Evolutionary conservation across 257 asterid species (phyloP).

Genomic region (Lycium barbarum): DNA sequence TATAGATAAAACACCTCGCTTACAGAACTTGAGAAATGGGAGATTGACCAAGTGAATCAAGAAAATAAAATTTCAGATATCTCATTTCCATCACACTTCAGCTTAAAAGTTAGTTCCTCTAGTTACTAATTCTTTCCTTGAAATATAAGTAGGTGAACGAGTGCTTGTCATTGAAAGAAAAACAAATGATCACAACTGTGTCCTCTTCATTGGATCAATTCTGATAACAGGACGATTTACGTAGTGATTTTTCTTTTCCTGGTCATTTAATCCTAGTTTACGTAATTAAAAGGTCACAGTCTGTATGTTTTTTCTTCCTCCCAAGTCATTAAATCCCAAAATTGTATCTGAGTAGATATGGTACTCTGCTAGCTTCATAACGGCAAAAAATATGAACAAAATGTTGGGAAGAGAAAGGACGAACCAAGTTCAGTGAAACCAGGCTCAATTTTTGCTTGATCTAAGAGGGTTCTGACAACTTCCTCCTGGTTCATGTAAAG

Average conservation of each 20-base stretch:
- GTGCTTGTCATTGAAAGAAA: not conserved
- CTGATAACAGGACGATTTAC: not conserved
- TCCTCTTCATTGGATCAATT: slow-evolving; percentile 16
- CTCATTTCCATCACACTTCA: not conserved
- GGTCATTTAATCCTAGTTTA: slow-evolving; percentile 20
- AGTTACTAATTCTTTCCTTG: slow-evolving; percentile 9
- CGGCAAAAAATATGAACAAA: not conserved
- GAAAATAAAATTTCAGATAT: not conserved
- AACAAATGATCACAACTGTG: not conserved
- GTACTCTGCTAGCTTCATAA: not conserved
- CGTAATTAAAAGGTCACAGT: not conserved
- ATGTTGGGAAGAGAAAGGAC: not conserved
- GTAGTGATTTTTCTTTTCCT: slow-evolving; percentile 16
- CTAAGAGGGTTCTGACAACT: slow-evolving; percentile 76
- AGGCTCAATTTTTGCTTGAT: slow-evolving; percentile 92
- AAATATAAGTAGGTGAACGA: slow-evolving; percentile 18
- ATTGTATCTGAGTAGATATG: not conserved
- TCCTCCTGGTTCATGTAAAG: slow-evolving; percentile 94
- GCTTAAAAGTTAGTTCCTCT: not conserved
- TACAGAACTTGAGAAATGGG: slow-evolving; percentile 9
- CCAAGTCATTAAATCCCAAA: not conserved
- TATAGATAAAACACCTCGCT: not conserved
- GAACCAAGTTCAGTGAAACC: slow-evolving; percentile 95
- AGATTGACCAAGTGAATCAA: not conserved
- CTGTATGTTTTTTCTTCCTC: not conserved